Base-by-base conservation (phyloP, 352 stramenopile genomes). In the Phytophthora ohioensis region DNA sequence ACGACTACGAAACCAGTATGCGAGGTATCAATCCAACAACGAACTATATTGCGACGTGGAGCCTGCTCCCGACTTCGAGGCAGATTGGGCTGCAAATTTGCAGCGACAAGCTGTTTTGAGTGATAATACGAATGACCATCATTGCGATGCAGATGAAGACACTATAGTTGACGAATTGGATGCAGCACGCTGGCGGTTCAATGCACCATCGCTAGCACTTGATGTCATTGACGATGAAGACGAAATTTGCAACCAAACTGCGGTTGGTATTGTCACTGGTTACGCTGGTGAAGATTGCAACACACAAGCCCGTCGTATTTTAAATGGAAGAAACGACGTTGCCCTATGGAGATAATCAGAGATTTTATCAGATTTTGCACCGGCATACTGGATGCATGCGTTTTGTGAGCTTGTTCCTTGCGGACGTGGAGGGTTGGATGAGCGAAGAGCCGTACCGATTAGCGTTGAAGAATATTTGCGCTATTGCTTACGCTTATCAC, bases 211-310 rank as follows among this genome's bases (percentile, higher is more conserved):
- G n/a, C 46, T 43, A 45, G 31, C 42, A 12, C 55, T 17, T 5
- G n/a, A n/a, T 43, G 6, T 11, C 13, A 11, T 7, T 55, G 4
- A 11, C 1, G 57, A 46, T 4, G 15, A 64, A 8, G 53, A 60
- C 39, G 53, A 60, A 34, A 60, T 38, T 4, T 51, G 39, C 27
- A 38, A 41, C 11, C 36, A 60, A 39, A 60, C 53, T 5, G 53
- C 53, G 4, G 53, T 60, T 49, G 53, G 9, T 3, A 10, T 60
- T 15, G 53, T 60, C 2, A 55, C 43, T 6, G 45, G 47, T 41
- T 53, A 21, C 15, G 21, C 34, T 27, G 79, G 82, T 41, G 35
- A 27, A 34, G 57, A 55, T 35, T 38, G 27, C 43, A 56, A 12
- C 21, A 30, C 13, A 31, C 30, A 56, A 21, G 17, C 48, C 12